phyloP scores from a whole-genome alignment of 2,329 filamentous ascomycete genomes.

The Dactylellina parvicollis region DNA sequence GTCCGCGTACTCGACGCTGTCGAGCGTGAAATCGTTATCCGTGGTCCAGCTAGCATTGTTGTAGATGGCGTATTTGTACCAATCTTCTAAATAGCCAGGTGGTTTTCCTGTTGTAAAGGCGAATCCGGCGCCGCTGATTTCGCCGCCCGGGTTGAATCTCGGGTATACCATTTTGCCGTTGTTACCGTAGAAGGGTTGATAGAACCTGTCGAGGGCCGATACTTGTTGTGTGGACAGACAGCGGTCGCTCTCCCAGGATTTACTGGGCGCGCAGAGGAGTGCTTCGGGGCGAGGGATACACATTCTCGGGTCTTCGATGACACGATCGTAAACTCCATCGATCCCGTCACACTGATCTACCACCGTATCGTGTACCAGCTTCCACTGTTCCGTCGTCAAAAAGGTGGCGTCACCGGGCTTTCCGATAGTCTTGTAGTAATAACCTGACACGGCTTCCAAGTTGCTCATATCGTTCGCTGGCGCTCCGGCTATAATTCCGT shows the following conservation, averaged over 20 bases:
- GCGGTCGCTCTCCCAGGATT: slow-evolving; percentile 9
- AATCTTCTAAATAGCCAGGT: slow-evolving; percentile 58
- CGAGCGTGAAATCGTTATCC: slow-evolving; percentile 60
- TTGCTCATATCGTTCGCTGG: slow-evolving; percentile 63
- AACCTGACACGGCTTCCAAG: slow-evolving; percentile 54
- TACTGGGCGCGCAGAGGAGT: slow-evolving; percentile 58
- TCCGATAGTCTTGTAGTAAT: slow-evolving; percentile 57
- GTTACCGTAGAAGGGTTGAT: slow-evolving; percentile 60
- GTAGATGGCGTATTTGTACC: slow-evolving; percentile 64
- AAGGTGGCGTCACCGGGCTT: not conserved
- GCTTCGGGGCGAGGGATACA: slow-evolving; percentile 60
- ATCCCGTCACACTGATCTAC: slow-evolving; percentile 65
- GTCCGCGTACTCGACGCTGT: slow-evolving; percentile 60
- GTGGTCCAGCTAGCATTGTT: slow-evolving; percentile 62
- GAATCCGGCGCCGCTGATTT: not conserved
- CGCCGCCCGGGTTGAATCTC: slow-evolving; percentile 16
- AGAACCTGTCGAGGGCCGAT: slow-evolving; percentile 58
- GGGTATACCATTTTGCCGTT: slow-evolving; percentile 59
- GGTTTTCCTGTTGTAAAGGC: not conserved
- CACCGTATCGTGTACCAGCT: slow-evolving; percentile 60
- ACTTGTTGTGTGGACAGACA: slow-evolving; percentile 60
- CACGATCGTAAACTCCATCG: slow-evolving; percentile 65
- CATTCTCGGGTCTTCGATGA: slow-evolving; percentile 61
- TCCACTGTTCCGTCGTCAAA: slow-evolving; percentile 59
- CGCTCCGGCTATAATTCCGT: slow-evolving; percentile 65